These are phyloP conservation scores for Leccinum solheimii DNA, from an alignment of 1,284 basidiomycete genomes.

Conservation along the genomic window DNA sequence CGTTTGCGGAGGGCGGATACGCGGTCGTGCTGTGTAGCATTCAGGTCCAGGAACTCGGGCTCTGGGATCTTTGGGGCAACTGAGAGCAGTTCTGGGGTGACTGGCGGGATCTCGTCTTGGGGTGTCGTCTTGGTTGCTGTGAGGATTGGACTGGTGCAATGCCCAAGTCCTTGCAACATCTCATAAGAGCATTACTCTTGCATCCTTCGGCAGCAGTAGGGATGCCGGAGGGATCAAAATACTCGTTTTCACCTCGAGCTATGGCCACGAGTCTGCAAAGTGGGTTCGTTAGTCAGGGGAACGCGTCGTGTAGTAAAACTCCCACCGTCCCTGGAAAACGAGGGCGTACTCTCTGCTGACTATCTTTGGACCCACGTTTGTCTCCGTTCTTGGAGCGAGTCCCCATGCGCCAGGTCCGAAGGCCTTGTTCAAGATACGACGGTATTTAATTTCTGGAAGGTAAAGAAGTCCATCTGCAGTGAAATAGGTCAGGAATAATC, in stretches of 20 bases:
- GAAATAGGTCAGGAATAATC: neutral
- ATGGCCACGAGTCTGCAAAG: slow-evolving; percentile 78
- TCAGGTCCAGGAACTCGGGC: slow-evolving; percentile 34
- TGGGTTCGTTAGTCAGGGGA: neutral
- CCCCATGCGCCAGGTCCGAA: slow-evolving; percentile 99
- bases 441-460: slow-evolving; percentile 97
- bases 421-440: slow-evolving; percentile 90
- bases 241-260: slow-evolving; percentile 95
- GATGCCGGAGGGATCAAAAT: slow-evolving; percentile 90
- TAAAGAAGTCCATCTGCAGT: slow-evolving; percentile 87
- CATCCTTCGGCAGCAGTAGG: slow-evolving; percentile 91
- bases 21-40: slow-evolving; percentile 22
- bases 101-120: no score
- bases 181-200: slow-evolving; percentile 97
- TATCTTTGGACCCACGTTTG: slow-evolving; percentile 83
- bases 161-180: slow-evolving; percentile 97
- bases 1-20: slow-evolving; percentile 22
- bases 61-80: slow-evolving; percentile 37
- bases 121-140: no score
- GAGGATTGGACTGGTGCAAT: no score
- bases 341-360: slow-evolving; percentile 95
- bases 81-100: slow-evolving; percentile 21
- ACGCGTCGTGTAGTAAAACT: neutral
- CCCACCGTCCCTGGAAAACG: slow-evolving; percentile 88
- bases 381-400: slow-evolving; percentile 90